A percentile compares a stretch with the other conserved stretches of the same genome.
These are phyloP conservation scores for Moricandia moricandioides DNA, from an alignment of 345 rosid genomes.

Conservation along the genomic window DNA sequence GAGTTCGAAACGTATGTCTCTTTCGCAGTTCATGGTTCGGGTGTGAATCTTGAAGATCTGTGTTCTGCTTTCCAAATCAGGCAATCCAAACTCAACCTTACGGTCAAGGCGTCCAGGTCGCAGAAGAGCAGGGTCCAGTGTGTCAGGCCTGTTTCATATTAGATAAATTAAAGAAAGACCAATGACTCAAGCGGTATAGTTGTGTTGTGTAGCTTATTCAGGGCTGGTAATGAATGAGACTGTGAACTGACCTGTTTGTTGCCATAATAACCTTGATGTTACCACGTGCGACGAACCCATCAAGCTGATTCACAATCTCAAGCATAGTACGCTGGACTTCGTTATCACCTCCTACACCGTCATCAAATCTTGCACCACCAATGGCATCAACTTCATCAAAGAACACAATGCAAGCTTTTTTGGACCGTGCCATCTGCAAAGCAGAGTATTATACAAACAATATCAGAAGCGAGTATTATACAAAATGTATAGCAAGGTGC, in stretches of 20 bases:
- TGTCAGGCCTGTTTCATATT: conserved; percentile 70
- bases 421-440: conserved; percentile 77
- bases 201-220: not conserved
- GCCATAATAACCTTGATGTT: conserved; percentile 99
- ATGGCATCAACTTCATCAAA: conserved; percentile 90
- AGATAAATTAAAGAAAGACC: not conserved
- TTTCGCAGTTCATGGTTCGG: conserved; percentile 87
- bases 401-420: conserved; percentile 84
- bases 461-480: not conserved
- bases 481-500: not conserved
- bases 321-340: conserved; percentile 88
- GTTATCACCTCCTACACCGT: conserved; percentile 85
- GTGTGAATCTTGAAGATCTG: conserved; percentile 94
- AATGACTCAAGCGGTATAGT: not conserved
- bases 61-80: conserved; percentile 87
- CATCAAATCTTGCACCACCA: conserved; percentile 89
- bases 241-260: conserved; percentile 87
- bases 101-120: conserved; percentile 96
- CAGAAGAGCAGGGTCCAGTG: conserved; percentile 88
- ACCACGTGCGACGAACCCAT: conserved; percentile 90
- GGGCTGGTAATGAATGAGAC: not conserved
- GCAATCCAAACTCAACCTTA: conserved; percentile 93
- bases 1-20: conserved; percentile 87
- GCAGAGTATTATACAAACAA: not conserved
- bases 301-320: conserved; percentile 84